These are phyloP conservation scores for Purshia tridentata DNA, from an alignment of 306 rosid species.

Conservation along the genomic window DNA sequence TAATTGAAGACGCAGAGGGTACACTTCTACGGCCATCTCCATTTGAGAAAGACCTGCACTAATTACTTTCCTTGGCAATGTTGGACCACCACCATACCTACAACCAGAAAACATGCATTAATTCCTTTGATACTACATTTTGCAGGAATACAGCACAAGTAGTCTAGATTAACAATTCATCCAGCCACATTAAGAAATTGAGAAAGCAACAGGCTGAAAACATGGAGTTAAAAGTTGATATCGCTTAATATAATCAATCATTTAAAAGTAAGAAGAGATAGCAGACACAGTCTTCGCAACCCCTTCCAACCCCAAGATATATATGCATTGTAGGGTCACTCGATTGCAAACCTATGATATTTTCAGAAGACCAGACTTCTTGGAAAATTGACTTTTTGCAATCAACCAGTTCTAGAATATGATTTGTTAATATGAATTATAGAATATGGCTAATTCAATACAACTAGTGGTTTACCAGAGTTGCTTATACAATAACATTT, in stretches of 20 bases:
- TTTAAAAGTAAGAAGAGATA: background rate
- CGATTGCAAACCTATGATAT: background rate
- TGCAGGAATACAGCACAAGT: background rate
- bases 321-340: background rate
- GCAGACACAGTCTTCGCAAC: background rate
- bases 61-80: conserved; percentile 76
- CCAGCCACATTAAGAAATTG: background rate
- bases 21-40: conserved; percentile 92
- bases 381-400: background rate
- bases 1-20: conserved; percentile 90
- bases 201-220: background rate
- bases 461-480: background rate
- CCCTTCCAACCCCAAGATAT: conserved; percentile 1
- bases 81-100: conserved; percentile 99
- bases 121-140: background rate
- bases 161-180: background rate
- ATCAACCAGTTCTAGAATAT: background rate
- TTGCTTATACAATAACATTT: background rate
- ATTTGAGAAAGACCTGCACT: conserved; percentile 85
- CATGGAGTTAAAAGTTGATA: background rate
- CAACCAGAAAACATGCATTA: conserved; percentile 13
- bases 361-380: background rate
- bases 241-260: background rate
- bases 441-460: background rate
- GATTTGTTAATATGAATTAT: background rate